Conservation (phyloP, 345 rosid genomes). For the Gossypium ekmanianum region DNA sequence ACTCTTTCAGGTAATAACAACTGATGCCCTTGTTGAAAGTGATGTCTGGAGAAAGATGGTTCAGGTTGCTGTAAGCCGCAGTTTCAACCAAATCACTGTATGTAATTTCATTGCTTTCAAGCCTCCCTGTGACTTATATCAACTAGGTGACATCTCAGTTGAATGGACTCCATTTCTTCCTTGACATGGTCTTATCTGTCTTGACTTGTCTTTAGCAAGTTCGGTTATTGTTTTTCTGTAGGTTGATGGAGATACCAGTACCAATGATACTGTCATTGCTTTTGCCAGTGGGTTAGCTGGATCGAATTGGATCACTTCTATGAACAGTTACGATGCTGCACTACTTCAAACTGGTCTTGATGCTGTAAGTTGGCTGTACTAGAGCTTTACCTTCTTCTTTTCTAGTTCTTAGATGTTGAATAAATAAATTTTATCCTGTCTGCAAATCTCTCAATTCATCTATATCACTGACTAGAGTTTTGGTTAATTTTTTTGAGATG, state of each 20-base stretch:
- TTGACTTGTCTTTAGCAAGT: constrained; percentile 8
- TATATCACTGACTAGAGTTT: not conserved
- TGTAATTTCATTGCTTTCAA: constrained; percentile 22
- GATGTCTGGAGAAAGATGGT: constrained; percentile 96
- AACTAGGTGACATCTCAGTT: not conserved
- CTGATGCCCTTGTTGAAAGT: constrained; percentile 75
- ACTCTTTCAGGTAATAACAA: constrained; percentile 77
- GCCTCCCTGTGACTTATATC: constrained; percentile 4
- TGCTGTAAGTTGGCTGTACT: constrained; percentile 48
- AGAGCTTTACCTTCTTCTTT: not conserved
- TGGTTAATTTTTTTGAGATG: not conserved
- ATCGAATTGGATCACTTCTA: constrained; percentile 59
- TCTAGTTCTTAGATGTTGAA: not conserved
- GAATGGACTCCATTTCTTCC: not conserved
- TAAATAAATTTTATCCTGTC: not conserved
- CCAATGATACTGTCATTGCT: constrained; percentile 79
- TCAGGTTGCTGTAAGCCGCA: constrained; percentile 69
- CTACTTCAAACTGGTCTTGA: constrained; percentile 93
- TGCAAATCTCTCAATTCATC: not conserved
- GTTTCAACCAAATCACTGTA: constrained; percentile 98
- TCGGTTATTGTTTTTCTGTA: constrained; percentile 26
- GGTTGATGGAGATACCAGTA: constrained; percentile 98
- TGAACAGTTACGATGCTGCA: constrained; percentile 53
- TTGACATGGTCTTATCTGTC: not conserved
- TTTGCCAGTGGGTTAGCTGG: constrained; percentile 88